These are phyloP conservation scores for Naganishia albida DNA, from an alignment of 1,284 basidiomycete genomes.

Conservation along the genomic window DNA sequence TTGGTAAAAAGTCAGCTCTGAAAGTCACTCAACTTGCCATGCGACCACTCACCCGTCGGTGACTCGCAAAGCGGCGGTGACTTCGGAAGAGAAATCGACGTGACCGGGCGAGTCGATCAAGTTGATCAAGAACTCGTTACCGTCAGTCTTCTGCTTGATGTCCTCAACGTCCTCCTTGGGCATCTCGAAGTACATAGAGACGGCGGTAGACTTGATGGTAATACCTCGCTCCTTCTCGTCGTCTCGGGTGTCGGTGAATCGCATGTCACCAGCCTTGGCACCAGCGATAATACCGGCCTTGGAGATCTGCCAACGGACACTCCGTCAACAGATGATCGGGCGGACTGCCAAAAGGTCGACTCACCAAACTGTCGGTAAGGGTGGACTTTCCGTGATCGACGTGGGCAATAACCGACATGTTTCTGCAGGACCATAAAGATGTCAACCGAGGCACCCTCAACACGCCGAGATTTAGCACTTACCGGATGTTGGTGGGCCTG, in stretches of 20 bases:
- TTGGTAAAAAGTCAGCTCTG: constrained; percentile 41
- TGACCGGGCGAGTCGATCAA: constrained; percentile 99
- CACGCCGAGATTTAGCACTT: constrained; percentile 37
- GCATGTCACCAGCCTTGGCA: constrained; percentile 93
- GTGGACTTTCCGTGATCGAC: constrained; percentile 99
- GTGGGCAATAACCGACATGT: constrained; percentile 98
- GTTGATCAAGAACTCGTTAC: constrained; percentile 98
- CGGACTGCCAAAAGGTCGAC: not conserved
- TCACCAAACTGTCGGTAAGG: constrained; percentile 94
- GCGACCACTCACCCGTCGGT: constrained; percentile 70
- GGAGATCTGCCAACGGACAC: constrained; percentile 55
- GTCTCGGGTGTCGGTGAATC: constrained; percentile 90
- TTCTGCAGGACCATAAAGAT: constrained; percentile 61
- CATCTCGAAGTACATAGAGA: constrained; percentile 99
- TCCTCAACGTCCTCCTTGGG: constrained; percentile 79
- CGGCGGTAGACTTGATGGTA: constrained; percentile 99
- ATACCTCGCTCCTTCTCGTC: constrained; percentile 99
- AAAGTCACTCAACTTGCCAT: constrained; percentile 5
- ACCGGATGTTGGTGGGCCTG: constrained; percentile 73
- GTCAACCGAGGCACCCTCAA: not conserved
- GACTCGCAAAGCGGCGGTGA: constrained; percentile 98
- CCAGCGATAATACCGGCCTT: constrained; percentile 99
- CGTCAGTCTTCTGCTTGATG: constrained; percentile 92
- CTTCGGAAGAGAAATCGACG: constrained; percentile 99
- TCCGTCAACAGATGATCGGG: not conserved